A percentile compares a stretch with the other conserved stretches of the same genome.
phyloP scores from a whole-genome alignment of 306 rosid genomes.

The Begonia loranthoides region DNA sequence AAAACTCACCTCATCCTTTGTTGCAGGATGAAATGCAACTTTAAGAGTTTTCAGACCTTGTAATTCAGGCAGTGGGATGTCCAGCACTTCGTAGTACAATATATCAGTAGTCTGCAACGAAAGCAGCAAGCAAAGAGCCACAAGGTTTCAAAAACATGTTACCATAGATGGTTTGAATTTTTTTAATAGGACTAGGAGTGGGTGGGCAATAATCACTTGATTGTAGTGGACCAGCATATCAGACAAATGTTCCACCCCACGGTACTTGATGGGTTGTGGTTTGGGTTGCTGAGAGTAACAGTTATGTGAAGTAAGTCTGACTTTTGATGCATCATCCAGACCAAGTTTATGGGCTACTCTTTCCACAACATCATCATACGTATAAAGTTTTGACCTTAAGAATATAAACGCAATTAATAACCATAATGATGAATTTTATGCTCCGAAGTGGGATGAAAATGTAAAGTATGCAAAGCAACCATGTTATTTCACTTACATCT shows the following conservation, averaged over 20 bases:
- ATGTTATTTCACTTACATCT: conserved; percentile 40
- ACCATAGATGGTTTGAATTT: too few species aligned
- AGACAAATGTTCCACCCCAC: conserved; percentile 71
- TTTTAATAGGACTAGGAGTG: too few species aligned
- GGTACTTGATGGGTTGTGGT: conserved; percentile 78
- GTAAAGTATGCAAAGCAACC: background rate
- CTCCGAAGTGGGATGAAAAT: background rate
- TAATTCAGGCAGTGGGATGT: conserved; percentile 88
- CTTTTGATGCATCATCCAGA: conserved; percentile 66
- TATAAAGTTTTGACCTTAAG: conserved; percentile 63
- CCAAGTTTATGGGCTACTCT: conserved; percentile 72
- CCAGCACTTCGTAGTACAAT: conserved; percentile 75
- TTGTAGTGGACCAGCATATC: conserved; percentile 89
- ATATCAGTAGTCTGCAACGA: conserved; percentile 67
- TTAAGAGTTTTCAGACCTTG: conserved; percentile 87
- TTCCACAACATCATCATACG: conserved; percentile 89
- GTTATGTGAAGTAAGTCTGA: conserved; percentile 81
- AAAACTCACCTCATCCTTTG: conserved; percentile 70
- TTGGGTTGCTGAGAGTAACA: conserved; percentile 93
- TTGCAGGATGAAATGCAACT: conserved; percentile 81
- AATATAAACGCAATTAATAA: conserved; percentile 9
- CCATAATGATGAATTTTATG: background rate
- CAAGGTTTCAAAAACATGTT: background rate
- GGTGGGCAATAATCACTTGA: conserved; percentile 39
- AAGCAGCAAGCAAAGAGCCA: conserved; percentile 1